Base-by-base conservation (phyloP, 805 yeast genomes). In the Candida loeiensis region DNA sequence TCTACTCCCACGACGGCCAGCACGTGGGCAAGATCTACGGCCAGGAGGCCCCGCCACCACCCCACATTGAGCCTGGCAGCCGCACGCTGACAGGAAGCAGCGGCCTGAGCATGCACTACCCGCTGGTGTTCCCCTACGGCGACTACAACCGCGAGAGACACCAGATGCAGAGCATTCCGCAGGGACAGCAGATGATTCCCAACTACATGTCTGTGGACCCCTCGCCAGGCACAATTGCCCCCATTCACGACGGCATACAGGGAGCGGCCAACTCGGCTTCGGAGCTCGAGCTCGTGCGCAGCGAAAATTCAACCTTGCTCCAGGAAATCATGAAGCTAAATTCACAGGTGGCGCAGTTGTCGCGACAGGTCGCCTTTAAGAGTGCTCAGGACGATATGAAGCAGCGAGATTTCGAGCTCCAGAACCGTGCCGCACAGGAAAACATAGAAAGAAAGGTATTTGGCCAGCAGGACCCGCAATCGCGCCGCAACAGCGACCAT, bases 281-380 rank as follows among this genome's bases (percentile, higher is more conserved):
- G n/a, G 40, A 37, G 18, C 15, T 37, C 12, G 40, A 37, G 16
- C 35, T 26, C 3, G 17, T 31, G 2, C 35, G 40, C 14, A 43
- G 37, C 8, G 63, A 60, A 32, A 57, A 55, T 38, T 32, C 40
- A 14, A 47, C 44, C 6, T 34, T 59, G 7, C 40, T 52, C 16
- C 51, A 50, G 14, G 54, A 51, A 33, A 52, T 55, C 34, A 37
- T 41, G 29, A 43, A 49, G 36, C 43, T 58, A 18, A 46, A 41
- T 28, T 50, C 48, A 20, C 39, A 46, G 22, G 31, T 39, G 8
- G 12, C 37, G 7, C 27, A 26, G 14, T 13, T 34, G n/a, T 25
- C 40, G 3, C 18, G 26, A n/a, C 35, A 37, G 19, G 18, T 22
- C 14, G 33, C 39, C 2, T 38, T 13, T 6, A 34, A 27, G n/a